Evolutionary conservation across 108 stramenopile genomes (phyloP).

Genomic region (Cyclotella distinguenda): DNA sequence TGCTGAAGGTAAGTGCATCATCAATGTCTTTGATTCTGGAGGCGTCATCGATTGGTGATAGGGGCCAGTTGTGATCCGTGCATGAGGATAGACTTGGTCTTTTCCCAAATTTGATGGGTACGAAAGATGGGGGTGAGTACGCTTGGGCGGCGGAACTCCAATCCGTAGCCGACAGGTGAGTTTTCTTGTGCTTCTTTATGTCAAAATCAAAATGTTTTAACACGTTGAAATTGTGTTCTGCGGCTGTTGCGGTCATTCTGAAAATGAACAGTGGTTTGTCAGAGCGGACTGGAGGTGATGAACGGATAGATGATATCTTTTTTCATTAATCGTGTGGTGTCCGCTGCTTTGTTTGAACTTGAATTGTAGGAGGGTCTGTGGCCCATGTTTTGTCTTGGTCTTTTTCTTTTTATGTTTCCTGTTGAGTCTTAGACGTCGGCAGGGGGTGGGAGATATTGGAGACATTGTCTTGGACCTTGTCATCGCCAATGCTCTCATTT

Average conservation of each 20-base stretch:
- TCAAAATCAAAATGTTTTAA: not conserved
- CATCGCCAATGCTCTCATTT: no score
- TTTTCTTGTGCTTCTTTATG: not conserved
- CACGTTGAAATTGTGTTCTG: not conserved
- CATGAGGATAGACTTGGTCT: not conserved
- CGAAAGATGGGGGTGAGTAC: conserved; percentile 1
- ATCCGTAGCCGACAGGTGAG: not conserved
- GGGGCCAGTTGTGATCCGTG: not conserved
- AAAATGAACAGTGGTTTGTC: not conserved
- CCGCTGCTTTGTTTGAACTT: no score
- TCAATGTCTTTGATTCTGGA: not conserved
- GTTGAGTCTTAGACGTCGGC: no score
- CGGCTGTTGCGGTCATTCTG: not conserved
- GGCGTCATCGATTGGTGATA: not conserved
- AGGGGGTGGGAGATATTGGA: no score
- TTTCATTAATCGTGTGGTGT: no score
- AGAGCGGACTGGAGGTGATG: not conserved
- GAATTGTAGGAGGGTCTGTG: no score
- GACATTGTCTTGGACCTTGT: no score
- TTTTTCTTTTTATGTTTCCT: no score
- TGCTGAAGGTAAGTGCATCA: conserved; percentile 5
- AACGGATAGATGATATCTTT: not conserved
- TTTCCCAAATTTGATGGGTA: not conserved
- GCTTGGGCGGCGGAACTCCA: not conserved
- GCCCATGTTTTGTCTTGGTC: no score